These are phyloP conservation scores for Schoenoplectus triqueter DNA, from an alignment of 202 grass and related monocot species.

Conservation along the genomic window DNA sequence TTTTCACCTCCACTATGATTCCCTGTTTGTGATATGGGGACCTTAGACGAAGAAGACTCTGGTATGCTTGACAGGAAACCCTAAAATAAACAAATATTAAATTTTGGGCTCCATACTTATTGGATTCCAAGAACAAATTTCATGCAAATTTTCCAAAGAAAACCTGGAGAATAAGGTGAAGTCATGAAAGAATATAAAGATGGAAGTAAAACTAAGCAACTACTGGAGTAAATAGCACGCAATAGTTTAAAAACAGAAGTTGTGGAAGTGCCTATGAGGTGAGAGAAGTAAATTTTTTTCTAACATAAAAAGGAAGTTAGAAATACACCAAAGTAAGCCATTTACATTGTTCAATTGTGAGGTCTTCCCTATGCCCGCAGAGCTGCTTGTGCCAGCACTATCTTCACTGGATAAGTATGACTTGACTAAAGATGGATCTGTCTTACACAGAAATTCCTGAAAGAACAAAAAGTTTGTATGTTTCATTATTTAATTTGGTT, in stretches of 20 bases:
- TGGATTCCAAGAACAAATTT: not conserved
- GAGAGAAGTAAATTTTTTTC: conserved; percentile 28
- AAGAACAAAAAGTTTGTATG: conserved; percentile 2
- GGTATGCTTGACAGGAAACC: conserved; percentile 16
- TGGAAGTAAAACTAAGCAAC: not conserved
- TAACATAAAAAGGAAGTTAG: conserved; percentile 29
- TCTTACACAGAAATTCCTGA: conserved; percentile 31
- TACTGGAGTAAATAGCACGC: not conserved
- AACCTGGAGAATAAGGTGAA: conserved; percentile 11
- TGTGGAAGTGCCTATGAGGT: conserved; percentile 8
- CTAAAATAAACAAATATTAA: conserved; percentile 35
- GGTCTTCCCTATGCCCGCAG: not conserved
- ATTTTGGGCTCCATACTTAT: not conserved
- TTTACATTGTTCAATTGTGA: conserved; percentile 28
- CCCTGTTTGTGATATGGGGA: conserved; percentile 6
- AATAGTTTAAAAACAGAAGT: not conserved
- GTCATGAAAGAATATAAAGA: not conserved
- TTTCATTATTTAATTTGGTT: not conserved
- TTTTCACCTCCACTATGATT: not conserved
- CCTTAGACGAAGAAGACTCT: conserved; percentile 21
- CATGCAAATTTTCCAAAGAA: not conserved
- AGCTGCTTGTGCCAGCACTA: not conserved
- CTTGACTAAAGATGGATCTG: conserved; percentile 14
- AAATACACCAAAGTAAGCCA: conserved; percentile 19
- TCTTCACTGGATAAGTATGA: conserved; percentile 9